phyloP scores from a whole-genome alignment of 495 filamentous ascomycete species.

The Chaetomidium leptoderma region DNA sequence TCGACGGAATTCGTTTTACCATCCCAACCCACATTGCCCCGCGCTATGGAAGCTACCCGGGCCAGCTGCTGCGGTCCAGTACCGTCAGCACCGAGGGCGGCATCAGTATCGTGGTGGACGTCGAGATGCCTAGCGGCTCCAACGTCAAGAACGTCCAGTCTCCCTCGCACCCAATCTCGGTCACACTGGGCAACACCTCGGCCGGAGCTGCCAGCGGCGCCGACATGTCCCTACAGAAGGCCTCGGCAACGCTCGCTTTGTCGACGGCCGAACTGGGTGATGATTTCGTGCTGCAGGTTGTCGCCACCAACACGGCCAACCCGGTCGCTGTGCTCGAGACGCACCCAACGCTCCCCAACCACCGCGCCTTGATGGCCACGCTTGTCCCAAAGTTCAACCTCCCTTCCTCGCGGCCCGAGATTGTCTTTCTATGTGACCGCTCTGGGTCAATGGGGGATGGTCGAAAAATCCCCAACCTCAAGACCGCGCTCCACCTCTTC shows the following conservation, averaged over 20 bases:
- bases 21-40: constrained; percentile 60
- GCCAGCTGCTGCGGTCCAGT: constrained; percentile 19
- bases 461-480: constrained; percentile 51
- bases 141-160: constrained; percentile 58
- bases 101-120: constrained; percentile 58
- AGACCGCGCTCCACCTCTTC: constrained; percentile 59
- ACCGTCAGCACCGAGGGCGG: constrained; percentile 29
- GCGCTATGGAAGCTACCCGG: constrained; percentile 54
- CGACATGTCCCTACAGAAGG: constrained; percentile 49
- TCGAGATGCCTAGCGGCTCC: constrained; percentile 51
- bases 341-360: constrained; percentile 55
- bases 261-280: constrained; percentile 43
- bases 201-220: constrained; percentile 33
- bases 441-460: constrained; percentile 57
- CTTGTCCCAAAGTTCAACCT: constrained; percentile 63
- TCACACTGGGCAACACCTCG: constrained; percentile 57
- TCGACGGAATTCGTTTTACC: constrained; percentile 60
- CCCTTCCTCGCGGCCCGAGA: constrained; percentile 51
- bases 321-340: constrained; percentile 61
- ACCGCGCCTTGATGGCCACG: constrained; percentile 62
- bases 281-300: constrained; percentile 54
- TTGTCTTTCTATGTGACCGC: constrained; percentile 68
- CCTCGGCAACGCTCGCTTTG: constrained; percentile 58
- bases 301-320: constrained; percentile 50
- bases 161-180: constrained; percentile 62